phyloP scores from a whole-genome alignment of 202 grass and related monocot species.

The Bolboschoenoplectus hybrid region DNA sequence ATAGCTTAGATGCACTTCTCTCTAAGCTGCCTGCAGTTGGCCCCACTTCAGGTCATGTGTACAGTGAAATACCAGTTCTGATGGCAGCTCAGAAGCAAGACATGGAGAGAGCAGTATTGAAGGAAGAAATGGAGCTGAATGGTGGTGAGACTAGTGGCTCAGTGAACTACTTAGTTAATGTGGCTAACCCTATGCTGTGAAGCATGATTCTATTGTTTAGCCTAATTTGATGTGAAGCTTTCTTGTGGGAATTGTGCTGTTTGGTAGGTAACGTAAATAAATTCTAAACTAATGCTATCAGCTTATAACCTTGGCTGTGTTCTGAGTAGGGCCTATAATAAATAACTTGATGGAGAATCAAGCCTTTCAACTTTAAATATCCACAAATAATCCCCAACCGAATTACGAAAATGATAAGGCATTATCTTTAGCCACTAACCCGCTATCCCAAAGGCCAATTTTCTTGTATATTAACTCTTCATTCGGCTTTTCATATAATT shows the following conservation, averaged over 20 bases:
- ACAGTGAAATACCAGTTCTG: not conserved
- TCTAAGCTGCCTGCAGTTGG: slow-evolving; percentile 92
- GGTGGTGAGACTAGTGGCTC: slow-evolving; percentile 53
- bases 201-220: slow-evolving; percentile 44
- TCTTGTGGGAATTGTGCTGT: not conserved
- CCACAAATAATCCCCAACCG: not conserved
- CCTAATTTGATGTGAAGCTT: slow-evolving; percentile 13
- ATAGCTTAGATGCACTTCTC: slow-evolving; percentile 86
- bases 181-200: slow-evolving; percentile 54
- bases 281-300: not conserved
- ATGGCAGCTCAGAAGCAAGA: slow-evolving; percentile 38
- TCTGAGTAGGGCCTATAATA: not conserved
- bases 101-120: slow-evolving; percentile 27
- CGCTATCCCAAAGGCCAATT: not conserved
- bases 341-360: not conserved
- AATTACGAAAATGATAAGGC: not conserved
- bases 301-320: not conserved
- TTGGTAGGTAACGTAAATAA: slow-evolving; percentile 1
- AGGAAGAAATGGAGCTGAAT: slow-evolving; percentile 16
- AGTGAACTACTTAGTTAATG: slow-evolving; percentile 66
- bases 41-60: slow-evolving; percentile 19
- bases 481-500: not conserved
- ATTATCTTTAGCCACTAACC: not conserved
- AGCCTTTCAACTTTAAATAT: not conserved
- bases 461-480: not conserved